Evolutionary conservation across 2,329 filamentous ascomycete genomes (phyloP).

Genomic region (Trichophyton benhamiae): DNA sequence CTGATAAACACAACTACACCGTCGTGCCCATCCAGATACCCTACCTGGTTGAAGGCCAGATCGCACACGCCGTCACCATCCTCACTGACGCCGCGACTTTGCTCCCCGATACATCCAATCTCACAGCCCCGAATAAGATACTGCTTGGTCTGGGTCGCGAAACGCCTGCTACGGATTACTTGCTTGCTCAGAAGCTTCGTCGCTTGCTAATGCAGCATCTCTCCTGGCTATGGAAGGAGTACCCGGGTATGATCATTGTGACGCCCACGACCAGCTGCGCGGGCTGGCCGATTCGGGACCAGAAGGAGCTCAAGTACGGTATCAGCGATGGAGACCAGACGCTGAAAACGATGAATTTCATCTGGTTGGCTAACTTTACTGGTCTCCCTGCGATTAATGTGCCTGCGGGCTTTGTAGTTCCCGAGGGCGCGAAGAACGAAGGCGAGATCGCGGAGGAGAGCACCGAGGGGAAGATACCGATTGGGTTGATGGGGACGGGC

Average conservation of each 20-base stretch:
- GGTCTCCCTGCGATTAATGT: slow-evolving; percentile 59
- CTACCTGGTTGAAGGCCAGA: slow-evolving; percentile 50
- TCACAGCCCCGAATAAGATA: slow-evolving; percentile 36
- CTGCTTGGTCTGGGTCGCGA: slow-evolving; percentile 49
- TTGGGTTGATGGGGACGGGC: slow-evolving; percentile 45
- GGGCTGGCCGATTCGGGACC: slow-evolving; percentile 55
- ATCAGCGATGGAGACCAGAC: slow-evolving; percentile 56
- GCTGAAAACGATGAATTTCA: slow-evolving; percentile 62
- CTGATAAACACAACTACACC: slow-evolving; percentile 19
- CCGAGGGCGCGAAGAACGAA: slow-evolving; percentile 1
- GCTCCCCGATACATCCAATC: slow-evolving; percentile 24
- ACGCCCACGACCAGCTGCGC: slow-evolving; percentile 60
- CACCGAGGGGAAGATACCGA: slow-evolving; percentile 34
- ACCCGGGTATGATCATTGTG: slow-evolving; percentile 61
- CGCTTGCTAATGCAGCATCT: slow-evolving; percentile 62
- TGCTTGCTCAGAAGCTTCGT: slow-evolving; percentile 57
- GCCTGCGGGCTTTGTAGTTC: slow-evolving; percentile 55
- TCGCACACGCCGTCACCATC: slow-evolving; percentile 62
- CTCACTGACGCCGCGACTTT: slow-evolving; percentile 49
- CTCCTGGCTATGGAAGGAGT: slow-evolving; percentile 49
- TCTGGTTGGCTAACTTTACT: slow-evolving; percentile 64
- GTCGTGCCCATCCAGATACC: slow-evolving; percentile 38
- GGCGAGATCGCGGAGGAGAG: slow-evolving; percentile 22
- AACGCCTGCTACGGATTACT: slow-evolving; percentile 52
- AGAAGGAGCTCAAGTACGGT: slow-evolving; percentile 45